A percentile compares a stretch with the other conserved stretches of the same genome.
These are phyloP conservation scores for Cucurbita argyrosperma DNA, from an alignment of 306 rosid species.

Conservation along the genomic window DNA sequence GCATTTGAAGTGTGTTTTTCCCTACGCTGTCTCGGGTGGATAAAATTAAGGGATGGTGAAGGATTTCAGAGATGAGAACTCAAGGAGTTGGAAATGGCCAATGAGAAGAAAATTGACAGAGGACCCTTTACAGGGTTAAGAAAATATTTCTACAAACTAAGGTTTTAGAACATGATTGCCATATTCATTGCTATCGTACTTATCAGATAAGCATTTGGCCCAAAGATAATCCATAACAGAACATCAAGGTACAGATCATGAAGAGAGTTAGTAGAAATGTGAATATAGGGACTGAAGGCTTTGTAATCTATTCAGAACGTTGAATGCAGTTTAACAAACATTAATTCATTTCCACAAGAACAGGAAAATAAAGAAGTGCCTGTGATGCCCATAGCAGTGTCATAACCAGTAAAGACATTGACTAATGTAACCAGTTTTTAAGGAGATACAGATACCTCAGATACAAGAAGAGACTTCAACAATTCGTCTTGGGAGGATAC, in stretches of 20 bases:
- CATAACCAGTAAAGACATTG: neutral
- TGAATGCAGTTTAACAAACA: neutral
- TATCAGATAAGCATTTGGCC: neutral
- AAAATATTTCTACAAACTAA: neutral
- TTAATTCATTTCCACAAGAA: neutral
- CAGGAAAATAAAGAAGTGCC: neutral
- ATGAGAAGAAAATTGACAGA: neutral
- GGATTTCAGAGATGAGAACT: neutral
- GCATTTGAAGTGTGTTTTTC: neutral
- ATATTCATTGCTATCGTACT: neutral
- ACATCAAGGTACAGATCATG: neutral
- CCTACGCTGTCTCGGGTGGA: neutral
- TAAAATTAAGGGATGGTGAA: neutral
- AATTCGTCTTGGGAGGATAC: constrained; percentile 74
- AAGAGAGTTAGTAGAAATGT: neutral
- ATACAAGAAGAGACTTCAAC: constrained; percentile 64
- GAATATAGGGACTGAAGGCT: neutral
- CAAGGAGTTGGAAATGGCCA: neutral
- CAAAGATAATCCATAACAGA: neutral
- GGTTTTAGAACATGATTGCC: neutral
- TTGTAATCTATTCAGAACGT: neutral
- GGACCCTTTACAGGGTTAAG: neutral
- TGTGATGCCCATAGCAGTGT: neutral
- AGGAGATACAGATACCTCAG: constrained; percentile 78
- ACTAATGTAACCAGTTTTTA: constrained; percentile 1